These are phyloP conservation scores for Isoetes engelmannii DNA, from an alignment of 83 land plant genomes.

Conservation along the genomic window DNA sequence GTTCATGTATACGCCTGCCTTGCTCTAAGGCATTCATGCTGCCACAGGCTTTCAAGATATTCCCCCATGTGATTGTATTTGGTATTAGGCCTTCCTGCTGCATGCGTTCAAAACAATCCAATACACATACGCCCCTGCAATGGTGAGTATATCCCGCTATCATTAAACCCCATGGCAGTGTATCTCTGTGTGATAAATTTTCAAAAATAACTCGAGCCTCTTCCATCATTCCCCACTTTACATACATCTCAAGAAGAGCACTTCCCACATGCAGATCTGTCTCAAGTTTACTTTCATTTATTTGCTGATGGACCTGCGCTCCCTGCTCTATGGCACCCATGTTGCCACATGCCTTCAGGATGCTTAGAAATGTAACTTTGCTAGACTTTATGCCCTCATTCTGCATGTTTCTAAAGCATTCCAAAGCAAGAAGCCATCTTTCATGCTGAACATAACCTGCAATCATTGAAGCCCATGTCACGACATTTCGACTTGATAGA, in stretches of 20 bases:
- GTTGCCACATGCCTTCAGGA: slow-evolving; percentile 2
- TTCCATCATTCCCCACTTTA: neutral
- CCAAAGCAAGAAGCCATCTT: no score
- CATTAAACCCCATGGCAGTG: no score
- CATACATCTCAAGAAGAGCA: slow-evolving; percentile 13
- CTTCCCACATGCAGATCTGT: slow-evolving; percentile 6
- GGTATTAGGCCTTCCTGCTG: slow-evolving; percentile 1
- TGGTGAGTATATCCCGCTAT: slow-evolving; percentile 2
- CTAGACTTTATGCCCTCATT: slow-evolving; percentile 1
- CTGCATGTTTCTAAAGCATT: neutral
- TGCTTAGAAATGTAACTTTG: slow-evolving; percentile 5
- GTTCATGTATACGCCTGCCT: neutral
- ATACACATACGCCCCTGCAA: neutral
- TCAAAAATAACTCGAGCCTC: slow-evolving; percentile 6
- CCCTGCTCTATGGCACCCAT: slow-evolving; percentile 8
- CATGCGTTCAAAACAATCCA: slow-evolving; percentile 6
- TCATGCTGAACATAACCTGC: slow-evolving; percentile 8
- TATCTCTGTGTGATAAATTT: slow-evolving; percentile 1
- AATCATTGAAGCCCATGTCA: slow-evolving; percentile 15
- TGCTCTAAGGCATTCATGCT: neutral
- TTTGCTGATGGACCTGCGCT: slow-evolving; percentile 5
- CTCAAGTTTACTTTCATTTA: neutral
- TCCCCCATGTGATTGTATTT: neutral
- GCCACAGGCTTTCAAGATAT: slow-evolving; percentile 12
- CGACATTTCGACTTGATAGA: slow-evolving; percentile 5